Base-by-base conservation (phyloP, 306 rosid genomes). In the Chamaecrista fasciculata region DNA sequence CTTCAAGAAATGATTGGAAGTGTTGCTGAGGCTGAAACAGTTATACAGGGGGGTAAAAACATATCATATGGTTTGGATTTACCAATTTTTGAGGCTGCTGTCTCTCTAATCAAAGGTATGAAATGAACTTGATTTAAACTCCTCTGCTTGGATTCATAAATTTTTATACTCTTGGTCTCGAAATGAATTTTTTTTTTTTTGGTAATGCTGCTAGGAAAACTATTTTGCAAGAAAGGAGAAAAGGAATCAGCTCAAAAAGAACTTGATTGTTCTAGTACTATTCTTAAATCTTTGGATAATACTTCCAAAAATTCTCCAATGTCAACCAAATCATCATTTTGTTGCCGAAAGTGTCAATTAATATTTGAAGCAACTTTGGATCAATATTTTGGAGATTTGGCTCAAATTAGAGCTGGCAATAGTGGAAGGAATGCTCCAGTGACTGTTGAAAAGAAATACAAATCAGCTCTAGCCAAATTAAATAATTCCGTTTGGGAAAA, bases 321-420 rank as follows among this genome's bases (percentile, higher is more conserved):
- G 59, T 84, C 71, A 14, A 36, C 67, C 63, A 20, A 69, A 75
- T 66, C 51, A 14, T 43, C 68, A 36, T 62, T 88, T 58, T 90
- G 91, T 79, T 93, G 98, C 79, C 69, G 77, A 56, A 90, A 88
- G 77, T 93, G 98, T 83, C 90, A 81, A 80, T 26, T 90, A 84
- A 72, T 80, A 64, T 81, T 86, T 61, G 90, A 93, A 76, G 90
- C 69, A 78, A 83, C 76, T 28, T 80, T 90, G 57, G 64, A 82
- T 78, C 89, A 85, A 65, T 78, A 76, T 73, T 78, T 82, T 83
- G 98, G 89, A 72, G 98, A 93, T 84, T 74, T 93, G 71, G 83
- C 77, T 29, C 96, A 66, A 71, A 79, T 78, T 78, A 86, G 69
- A 62, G 62, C 43, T 74, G 77, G 66, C 19, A 70, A 57, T 67